Base-by-base conservation (phyloP, 2,329 filamentous ascomycete species). In the Calonectria hawksworthii region DNA sequence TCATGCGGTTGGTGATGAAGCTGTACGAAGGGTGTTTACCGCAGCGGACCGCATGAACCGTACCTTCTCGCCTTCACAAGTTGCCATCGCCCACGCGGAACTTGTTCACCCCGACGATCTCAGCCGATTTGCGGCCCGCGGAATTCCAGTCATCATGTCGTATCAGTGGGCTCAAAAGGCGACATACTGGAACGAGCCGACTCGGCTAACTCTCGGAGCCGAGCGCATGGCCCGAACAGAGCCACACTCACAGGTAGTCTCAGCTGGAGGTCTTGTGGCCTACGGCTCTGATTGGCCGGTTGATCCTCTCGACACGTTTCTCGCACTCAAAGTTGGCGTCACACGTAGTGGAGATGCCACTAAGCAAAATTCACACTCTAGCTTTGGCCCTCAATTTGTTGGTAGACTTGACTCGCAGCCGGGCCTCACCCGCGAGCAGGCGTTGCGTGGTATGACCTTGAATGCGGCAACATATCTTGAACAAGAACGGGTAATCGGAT, bases 271-370 rank as follows among this genome's bases (percentile, higher is more conserved):
- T 2, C 73, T 72, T 56, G 67, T 79, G 36, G 52, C 80, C 5
- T 80, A 82, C 8, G 80, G 80, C 28, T 81, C 80, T 21, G 80
- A 82, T 50, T 82, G 80, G 79, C 80, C 80, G 23, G 80, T 81
- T 65, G 80, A 82, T 50, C 80, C 80, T 14, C 79, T 81, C 2
- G 80, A 82, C 18, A 78, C 79, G 47, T 82, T 80, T 32, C 79
- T 82, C 2, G 80, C 80, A 16, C 70, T 82, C 6, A 82, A 82
- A 38, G 79, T 79, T 0, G 80, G 73, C 4, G 79, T 82, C 10
- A 81, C 80, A 2, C 80, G 80, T 9, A 75, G 76, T 1, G 80
- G 80, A 8, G 80, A 82, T 26, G 77, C 80, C 0, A 63, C 77
- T 18, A 80, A 81, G 50, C 80, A 78, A 14, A 78, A 80, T 74